Conservation (phyloP, 164 flowering plant species). For the Malania oleifera region DNA sequence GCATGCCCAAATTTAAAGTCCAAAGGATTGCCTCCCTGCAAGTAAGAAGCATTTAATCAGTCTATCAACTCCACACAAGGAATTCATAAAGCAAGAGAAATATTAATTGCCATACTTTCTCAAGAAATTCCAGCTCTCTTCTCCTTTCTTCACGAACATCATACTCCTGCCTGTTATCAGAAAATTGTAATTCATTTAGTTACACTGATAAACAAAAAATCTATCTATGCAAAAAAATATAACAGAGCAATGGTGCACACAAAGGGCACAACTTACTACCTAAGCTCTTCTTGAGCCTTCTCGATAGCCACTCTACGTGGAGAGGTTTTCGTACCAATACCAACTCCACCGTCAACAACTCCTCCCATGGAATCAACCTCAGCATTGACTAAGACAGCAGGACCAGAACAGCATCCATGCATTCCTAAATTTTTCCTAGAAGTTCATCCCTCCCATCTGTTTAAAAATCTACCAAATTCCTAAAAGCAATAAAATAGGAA, state of each 20-base stretch:
- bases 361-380: constrained; percentile 99
- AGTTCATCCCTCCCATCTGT: constrained; percentile 25
- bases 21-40: constrained; percentile 97
- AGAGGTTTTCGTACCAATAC: constrained; percentile 67
- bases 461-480: constrained; percentile 16
- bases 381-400: constrained; percentile 72
- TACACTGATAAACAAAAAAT: background rate
- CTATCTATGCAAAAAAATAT: background rate
- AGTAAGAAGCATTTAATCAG: constrained; percentile 13
- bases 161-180: constrained; percentile 72
- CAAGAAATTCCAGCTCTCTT: constrained; percentile 94
- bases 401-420: constrained; percentile 75
- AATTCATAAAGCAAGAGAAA: background rate
- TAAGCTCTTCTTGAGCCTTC: constrained; percentile 84
- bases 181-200: constrained; percentile 1
- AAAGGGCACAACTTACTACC: constrained; percentile 36
- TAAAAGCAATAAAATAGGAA: constrained; percentile 3
- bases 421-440: constrained; percentile 43
- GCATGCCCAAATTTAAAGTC: constrained; percentile 72
- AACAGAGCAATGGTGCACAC: background rate
- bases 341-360: constrained; percentile 77
- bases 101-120: constrained; percentile 58
- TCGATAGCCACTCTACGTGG: constrained; percentile 81
- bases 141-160: constrained; percentile 83
- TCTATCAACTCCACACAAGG: background rate